Base-by-base conservation (phyloP, 805 yeast genomes). In the Pichia cephalocereana region DNA sequence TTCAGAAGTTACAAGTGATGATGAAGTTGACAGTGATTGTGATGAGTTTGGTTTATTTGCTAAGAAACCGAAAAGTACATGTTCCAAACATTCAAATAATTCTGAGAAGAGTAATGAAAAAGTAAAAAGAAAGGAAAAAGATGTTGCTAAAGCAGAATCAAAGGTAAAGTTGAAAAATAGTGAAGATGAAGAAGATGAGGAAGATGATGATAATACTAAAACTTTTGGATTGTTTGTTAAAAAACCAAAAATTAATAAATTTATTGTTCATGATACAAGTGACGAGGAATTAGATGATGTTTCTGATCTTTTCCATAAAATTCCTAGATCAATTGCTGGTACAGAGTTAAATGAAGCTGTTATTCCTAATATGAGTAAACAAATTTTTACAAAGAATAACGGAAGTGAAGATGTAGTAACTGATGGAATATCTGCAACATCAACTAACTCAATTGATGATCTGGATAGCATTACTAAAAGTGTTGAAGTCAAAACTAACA, bases 221-320 rank as follows among this genome's bases (percentile, higher is more conserved):
- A 10, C 37, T 2, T 34, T 34, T 34, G 37, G 37, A 6, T 36
- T 43, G 15, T 43, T 43, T 26, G 7, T n/a, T 8, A 34, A 43
- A 8, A 43, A 43, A 10, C 45, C 40, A 32, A 39, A 43, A 43
- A 28, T 19, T 8, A 28, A 15, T 38, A 37, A 18, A 6, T 17
- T 10, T 8, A 11, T 17, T 19, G 14, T 17, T 12, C 8, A 10
- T 38, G 46, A 38, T 38, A 38, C 6, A n/a, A 12, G 17, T n/a
- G 64, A 44, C 11, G 32, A 30, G 2, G 30, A 71, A 15, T 76
- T 70, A 38, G 68, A 73, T 1, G 81, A 37, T 7, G 31, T 75
- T 45, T 82, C 72, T 43, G 83, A 76, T 2, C 67, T 81, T 47
- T 81, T 83, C 77, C 83, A 84, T 8, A 37, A 37, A 1, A 78